Evolutionary conservation across 805 yeast species (phyloP).

Genomic region (Cephaloascus fragrans): DNA sequence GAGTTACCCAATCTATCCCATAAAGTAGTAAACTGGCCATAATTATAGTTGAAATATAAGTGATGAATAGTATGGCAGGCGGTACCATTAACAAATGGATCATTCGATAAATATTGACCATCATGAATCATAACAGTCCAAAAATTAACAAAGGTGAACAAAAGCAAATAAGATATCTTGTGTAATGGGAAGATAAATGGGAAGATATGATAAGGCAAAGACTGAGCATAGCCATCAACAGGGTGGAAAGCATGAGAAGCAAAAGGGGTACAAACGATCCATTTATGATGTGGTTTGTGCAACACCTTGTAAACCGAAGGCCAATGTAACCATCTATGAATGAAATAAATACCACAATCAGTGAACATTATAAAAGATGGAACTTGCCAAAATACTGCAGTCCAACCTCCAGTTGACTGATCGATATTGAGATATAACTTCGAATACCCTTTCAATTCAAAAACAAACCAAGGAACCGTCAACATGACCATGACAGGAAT

Average conservation of each 20-base stretch:
- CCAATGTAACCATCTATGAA: slow-evolving; percentile 92
- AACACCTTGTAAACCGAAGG: slow-evolving; percentile 75
- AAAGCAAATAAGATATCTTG: slow-evolving; percentile 68
- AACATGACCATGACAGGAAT: slow-evolving; percentile 84
- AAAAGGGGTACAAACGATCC: slow-evolving; percentile 97
- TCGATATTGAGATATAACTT: slow-evolving; percentile 58
- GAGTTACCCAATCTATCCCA: slow-evolving; percentile 97
- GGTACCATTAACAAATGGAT: slow-evolving; percentile 92
- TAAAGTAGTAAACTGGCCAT: slow-evolving; percentile 95
- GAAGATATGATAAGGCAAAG: slow-evolving; percentile 85
- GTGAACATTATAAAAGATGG: slow-evolving; percentile 85
- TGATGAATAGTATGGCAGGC: slow-evolving; percentile 98
- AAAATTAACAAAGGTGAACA: slow-evolving; percentile 88
- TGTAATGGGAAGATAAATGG: slow-evolving; percentile 91
- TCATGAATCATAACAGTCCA: slow-evolving; percentile 99
- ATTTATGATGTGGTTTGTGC: slow-evolving; percentile 98
- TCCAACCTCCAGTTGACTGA: slow-evolving; percentile 60
- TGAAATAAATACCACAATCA: slow-evolving; percentile 83
- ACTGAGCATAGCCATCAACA: slow-evolving; percentile 89
- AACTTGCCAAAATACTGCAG: slow-evolving; percentile 53
- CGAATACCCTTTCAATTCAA: slow-evolving; percentile 80
- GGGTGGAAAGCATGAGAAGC: slow-evolving; percentile 99
- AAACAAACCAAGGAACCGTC: slow-evolving; percentile 84
- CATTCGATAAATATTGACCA: slow-evolving; percentile 89
- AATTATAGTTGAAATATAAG: slow-evolving; percentile 93